Conservation (phyloP, 805 yeast genomes). For the Hanseniaspora clermontiae region DNA sequence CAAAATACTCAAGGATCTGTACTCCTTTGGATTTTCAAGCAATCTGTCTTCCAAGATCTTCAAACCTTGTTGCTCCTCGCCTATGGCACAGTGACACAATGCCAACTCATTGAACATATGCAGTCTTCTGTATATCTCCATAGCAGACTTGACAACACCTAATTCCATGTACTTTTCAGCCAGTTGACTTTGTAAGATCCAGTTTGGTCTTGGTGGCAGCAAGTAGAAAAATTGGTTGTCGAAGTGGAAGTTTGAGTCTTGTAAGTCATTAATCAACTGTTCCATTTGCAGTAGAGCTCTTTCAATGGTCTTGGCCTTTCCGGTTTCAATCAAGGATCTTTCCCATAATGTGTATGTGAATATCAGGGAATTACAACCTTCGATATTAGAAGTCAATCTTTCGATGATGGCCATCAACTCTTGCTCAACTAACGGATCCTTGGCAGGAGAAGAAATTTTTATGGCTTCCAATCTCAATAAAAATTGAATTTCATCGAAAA, state of each 20-base stretch:
- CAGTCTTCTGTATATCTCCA: constrained; percentile 75
- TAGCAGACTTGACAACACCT: constrained; percentile 75
- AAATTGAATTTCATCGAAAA: constrained; percentile 62
- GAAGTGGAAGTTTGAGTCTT: constrained; percentile 41
- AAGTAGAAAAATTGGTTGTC: constrained; percentile 57
- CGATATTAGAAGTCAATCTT: constrained; percentile 47
- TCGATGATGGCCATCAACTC: constrained; percentile 66
- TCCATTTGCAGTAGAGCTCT: constrained; percentile 90
- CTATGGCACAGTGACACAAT: constrained; percentile 76
- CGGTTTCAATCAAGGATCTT: constrained; percentile 71
- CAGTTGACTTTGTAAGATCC: constrained; percentile 68
- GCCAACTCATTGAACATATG: constrained; percentile 73
- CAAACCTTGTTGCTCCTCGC: constrained; percentile 56
- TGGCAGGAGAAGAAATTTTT: constrained; percentile 58
- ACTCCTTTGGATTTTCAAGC: constrained; percentile 51
- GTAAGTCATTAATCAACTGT: constrained; percentile 71
- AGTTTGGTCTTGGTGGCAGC: constrained; percentile 65
- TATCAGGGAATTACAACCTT: constrained; percentile 52
- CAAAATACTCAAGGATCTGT: constrained; percentile 67
- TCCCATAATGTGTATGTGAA: constrained; percentile 81
- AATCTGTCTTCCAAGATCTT: constrained; percentile 44
- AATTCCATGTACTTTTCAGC: constrained; percentile 80
- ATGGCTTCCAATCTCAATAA: constrained; percentile 53
- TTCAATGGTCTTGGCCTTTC: constrained; percentile 74
- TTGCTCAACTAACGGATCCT: constrained; percentile 61